phyloP scores from a whole-genome alignment of 2,329 filamentous ascomycete genomes.

The Juglanconis sp. region DNA sequence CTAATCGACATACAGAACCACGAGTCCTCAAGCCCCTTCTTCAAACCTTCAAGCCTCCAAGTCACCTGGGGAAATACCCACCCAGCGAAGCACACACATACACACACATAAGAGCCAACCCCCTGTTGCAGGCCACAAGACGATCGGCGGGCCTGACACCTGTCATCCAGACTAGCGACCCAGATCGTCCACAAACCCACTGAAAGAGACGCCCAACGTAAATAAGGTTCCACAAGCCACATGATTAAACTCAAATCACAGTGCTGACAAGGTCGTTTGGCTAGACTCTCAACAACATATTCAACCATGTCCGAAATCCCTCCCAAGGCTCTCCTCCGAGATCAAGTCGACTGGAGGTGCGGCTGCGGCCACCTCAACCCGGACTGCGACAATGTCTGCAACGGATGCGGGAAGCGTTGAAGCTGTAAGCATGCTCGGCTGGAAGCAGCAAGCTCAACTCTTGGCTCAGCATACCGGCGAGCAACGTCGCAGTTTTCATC shows the following conservation, averaged over 20 bases:
- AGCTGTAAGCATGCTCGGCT: not conserved
- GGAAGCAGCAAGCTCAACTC: not conserved
- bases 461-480: not conserved
- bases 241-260: not conserved
- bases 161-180: not conserved
- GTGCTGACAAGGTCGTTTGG: not conserved
- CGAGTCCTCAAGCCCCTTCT: not conserved
- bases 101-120: not conserved
- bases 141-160: not conserved
- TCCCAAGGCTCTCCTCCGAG: slow-evolving; percentile 13
- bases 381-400: slow-evolving; percentile 14
- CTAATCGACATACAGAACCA: not conserved
- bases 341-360: slow-evolving; percentile 15
- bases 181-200: not conserved
- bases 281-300: not conserved
- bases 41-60: not conserved
- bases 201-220: not conserved
- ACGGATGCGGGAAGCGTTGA: slow-evolving; percentile 14
- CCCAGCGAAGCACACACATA: not conserved
- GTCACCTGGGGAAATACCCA: not conserved
- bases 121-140: not conserved
- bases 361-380: slow-evolving; percentile 16
- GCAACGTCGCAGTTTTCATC: not conserved
- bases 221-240: not conserved
- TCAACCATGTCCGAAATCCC: slow-evolving; percentile 13